Base-by-base conservation (phyloP, 2,329 filamentous ascomycete species). In the Hyphodiscus sp. region DNA sequence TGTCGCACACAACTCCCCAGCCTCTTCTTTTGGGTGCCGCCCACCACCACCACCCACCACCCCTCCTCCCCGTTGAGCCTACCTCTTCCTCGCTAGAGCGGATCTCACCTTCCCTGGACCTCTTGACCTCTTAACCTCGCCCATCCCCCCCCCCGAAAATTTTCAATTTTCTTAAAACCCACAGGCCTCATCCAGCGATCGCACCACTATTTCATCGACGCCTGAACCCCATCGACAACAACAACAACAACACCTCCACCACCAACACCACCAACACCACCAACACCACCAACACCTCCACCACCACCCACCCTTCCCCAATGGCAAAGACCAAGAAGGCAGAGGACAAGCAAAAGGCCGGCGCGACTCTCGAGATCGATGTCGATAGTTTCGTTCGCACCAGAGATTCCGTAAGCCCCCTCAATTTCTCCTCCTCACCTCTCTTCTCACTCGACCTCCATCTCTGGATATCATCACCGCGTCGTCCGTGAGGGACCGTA, bases 311-410 rank as follows among this genome's bases (percentile, higher is more conserved):
- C 47, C n/a, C 57, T 57, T 50, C 53, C 57, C 66, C 61, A 49
- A 74, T 73, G 71, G 67, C 70, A 54, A 70, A 70, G 52, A 64
- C 68, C 44, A 73, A 73, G 67, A 73, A 73, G 60, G 42, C 63
- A 8, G 70, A 70, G 11, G 63, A 63, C 45, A 67, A 60, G 46
- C 41, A 52, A 46, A 61, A 58, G 44, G 57, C 60, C 33, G 58
- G 56, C 46, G 59, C 58, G 38, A 63, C 64, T n/a, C 53, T 67
- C 26, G 56, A 58, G 43, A 81, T 87, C 60, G 82, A 89, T 57
- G 78, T 87, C 53, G 85, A 89, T 54, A 86, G 89, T 70, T 92
- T 92, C 69, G 79, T 89, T 56, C 79, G 85, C 67, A 89, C 91
- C 47, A 82, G 89, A 65, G 89, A 95, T 69, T 85, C 83, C 69